Evolutionary conservation across 2,329 filamentous ascomycete genomes (phyloP).

Genomic region (Stemphylium vesicarium): DNA sequence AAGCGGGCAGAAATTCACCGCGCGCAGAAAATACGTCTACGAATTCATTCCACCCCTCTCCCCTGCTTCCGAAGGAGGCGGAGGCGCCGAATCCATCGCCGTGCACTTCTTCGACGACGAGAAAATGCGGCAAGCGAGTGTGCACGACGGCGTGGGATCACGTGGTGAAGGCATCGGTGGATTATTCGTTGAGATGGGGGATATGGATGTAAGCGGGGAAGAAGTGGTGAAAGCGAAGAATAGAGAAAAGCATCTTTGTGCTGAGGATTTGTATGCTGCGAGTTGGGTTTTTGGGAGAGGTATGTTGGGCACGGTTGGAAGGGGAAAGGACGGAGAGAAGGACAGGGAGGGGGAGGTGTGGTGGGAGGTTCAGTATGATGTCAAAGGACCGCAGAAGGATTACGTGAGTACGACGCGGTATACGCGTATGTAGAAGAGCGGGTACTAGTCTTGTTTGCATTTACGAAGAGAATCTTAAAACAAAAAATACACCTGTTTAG

Average conservation of each 20-base stretch:
- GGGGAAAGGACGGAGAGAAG: not conserved
- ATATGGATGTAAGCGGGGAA: slow-evolving; percentile 32
- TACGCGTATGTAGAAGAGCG: slow-evolving; percentile 3
- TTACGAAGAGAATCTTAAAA: no score
- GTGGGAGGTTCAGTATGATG: slow-evolving; percentile 50
- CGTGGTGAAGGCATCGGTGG: slow-evolving; percentile 66
- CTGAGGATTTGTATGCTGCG: slow-evolving; percentile 74
- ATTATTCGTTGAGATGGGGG: slow-evolving; percentile 75
- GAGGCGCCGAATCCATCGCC: slow-evolving; percentile 2
- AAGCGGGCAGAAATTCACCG: slow-evolving; percentile 62
- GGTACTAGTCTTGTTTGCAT: not conserved
- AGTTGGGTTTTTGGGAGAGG: slow-evolving; percentile 68
- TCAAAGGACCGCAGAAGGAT: slow-evolving; percentile 50
- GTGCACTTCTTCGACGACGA: slow-evolving; percentile 29
- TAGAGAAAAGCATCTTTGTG: slow-evolving; percentile 72
- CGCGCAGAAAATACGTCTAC: slow-evolving; percentile 73
- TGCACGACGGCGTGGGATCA: slow-evolving; percentile 12
- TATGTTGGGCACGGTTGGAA: slow-evolving; percentile 14
- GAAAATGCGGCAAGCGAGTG: not conserved
- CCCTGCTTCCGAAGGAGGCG: not conserved
- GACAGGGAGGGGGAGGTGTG: slow-evolving; percentile 20
- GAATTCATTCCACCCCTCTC: slow-evolving; percentile 59
- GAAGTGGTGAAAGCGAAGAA: slow-evolving; percentile 51
- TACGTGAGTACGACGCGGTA: slow-evolving; percentile 50
- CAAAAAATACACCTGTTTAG: no score